Conservation (phyloP, 305 asterid species). For the Striga hermonthica region DNA sequence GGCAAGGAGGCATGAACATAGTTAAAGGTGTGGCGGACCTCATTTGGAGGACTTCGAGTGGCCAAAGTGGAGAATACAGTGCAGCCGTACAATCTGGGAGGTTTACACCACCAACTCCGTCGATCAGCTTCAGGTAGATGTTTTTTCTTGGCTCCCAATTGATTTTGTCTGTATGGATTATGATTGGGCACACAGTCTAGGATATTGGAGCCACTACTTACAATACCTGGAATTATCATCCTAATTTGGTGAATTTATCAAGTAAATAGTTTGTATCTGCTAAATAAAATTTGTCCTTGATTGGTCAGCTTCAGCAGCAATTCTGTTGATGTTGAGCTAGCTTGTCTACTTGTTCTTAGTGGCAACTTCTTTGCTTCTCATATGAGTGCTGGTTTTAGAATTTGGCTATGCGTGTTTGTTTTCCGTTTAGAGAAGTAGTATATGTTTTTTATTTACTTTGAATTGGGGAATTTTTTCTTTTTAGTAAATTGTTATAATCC, state of each 20-base stretch:
- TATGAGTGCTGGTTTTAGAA: slow-evolving; percentile 17
- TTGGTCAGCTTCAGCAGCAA: slow-evolving; percentile 9
- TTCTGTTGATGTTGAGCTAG: neutral
- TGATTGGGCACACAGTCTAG: slow-evolving; percentile 18
- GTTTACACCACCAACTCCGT: slow-evolving; percentile 59
- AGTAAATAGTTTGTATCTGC: slow-evolving; percentile 19
- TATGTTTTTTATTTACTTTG: slow-evolving; percentile 24
- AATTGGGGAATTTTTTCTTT: neutral
- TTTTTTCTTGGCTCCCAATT: neutral
- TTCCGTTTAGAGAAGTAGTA: neutral
- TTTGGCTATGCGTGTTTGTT: neutral
- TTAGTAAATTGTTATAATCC: neutral
- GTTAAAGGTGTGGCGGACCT: slow-evolving; percentile 95
- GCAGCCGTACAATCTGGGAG: slow-evolving; percentile 53
- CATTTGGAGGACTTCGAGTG: slow-evolving; percentile 73
- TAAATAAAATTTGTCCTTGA: slow-evolving; percentile 13
- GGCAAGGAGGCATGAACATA: slow-evolving; percentile 68
- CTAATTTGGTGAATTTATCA: neutral
- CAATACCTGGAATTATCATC: neutral
- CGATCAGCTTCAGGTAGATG: slow-evolving; percentile 66
- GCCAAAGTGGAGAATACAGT: slow-evolving; percentile 58
- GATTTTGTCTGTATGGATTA: slow-evolving; percentile 10
- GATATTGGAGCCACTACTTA: slow-evolving; percentile 18
- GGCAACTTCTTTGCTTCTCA: neutral
- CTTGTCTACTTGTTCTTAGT: slow-evolving; percentile 9